These are phyloP conservation scores for Arachnomyces sp. DNA, from an alignment of 2,329 filamentous ascomycete species.

Conservation along the genomic window DNA sequence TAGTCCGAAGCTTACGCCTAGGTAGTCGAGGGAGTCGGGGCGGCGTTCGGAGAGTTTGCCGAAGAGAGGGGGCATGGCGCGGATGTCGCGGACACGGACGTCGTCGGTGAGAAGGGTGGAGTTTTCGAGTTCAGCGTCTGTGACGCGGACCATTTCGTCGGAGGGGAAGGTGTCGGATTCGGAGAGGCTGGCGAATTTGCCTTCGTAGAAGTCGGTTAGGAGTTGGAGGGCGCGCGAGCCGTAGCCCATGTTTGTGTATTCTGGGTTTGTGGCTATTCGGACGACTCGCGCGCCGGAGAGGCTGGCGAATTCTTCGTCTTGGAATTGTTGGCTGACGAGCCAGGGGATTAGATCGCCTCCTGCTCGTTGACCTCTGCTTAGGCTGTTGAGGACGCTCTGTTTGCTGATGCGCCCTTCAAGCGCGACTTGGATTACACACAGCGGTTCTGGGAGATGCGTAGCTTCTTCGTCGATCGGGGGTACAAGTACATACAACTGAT, in stretches of 20 bases:
- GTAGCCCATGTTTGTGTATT: conserved; percentile 88
- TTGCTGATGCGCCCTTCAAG: conserved; percentile 91
- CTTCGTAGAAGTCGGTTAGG: conserved; percentile 86
- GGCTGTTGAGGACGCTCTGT: conserved; percentile 80
- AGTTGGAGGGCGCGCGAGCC: conserved; percentile 81
- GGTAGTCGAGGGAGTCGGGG: conserved; percentile 74
- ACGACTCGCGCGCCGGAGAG: conserved; percentile 88
- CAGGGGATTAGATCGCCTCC: conserved; percentile 93
- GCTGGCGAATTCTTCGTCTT: conserved; percentile 91
- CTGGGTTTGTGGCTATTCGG: conserved; percentile 90
- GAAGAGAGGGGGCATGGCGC: conserved; percentile 87
- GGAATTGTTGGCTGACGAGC: conserved; percentile 96
- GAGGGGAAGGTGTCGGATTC: conserved; percentile 52
- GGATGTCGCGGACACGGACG: conserved; percentile 81
- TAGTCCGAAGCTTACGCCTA: conserved; percentile 91
- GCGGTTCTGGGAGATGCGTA: conserved; percentile 75
- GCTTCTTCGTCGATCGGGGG: conserved; percentile 71
- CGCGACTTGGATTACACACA: conserved; percentile 90
- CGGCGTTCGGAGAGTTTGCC: conserved; percentile 75
- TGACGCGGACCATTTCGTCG: conserved; percentile 65
- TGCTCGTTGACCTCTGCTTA: conserved; percentile 81
- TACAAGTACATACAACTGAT: conserved; percentile 90
- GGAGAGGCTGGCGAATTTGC: conserved; percentile 75
- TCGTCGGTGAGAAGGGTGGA: conserved; percentile 74
- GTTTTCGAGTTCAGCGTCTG: conserved; percentile 70